Conservation (phyloP, 805 yeast genomes). For the Schizosaccharomyces lindneri region DNA sequence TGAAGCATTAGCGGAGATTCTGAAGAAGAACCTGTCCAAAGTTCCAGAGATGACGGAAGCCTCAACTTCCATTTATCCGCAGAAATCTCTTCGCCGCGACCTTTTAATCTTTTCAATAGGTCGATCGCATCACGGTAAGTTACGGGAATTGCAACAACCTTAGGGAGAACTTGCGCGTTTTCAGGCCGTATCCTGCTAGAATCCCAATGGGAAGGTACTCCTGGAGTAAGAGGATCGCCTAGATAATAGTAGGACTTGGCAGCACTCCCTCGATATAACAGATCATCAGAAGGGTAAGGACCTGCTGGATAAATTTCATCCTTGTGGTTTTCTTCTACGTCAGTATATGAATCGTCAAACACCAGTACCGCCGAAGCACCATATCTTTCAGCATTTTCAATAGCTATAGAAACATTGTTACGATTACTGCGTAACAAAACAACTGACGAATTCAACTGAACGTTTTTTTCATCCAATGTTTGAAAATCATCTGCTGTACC, state of each 20-base stretch:
- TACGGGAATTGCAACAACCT: neutral
- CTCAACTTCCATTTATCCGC: constrained; percentile 58
- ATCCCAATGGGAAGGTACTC: neutral
- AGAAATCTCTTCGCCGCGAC: constrained; percentile 37
- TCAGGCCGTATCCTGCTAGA: neutral
- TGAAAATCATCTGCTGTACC: constrained; percentile 40
- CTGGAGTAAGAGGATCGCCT: neutral
- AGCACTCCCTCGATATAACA: neutral
- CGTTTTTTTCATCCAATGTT: constrained; percentile 20
- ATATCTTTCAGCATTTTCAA: constrained; percentile 46
- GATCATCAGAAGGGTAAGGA: constrained; percentile 43
- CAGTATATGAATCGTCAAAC: constrained; percentile 47
- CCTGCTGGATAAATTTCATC: constrained; percentile 26
- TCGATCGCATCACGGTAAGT: neutral
- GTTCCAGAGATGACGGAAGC: constrained; percentile 22
- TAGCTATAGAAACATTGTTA: constrained; percentile 49
- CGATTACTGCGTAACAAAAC: constrained; percentile 44
- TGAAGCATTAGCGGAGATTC: neutral
- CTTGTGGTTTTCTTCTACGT: constrained; percentile 6
- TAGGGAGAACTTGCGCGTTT: neutral
- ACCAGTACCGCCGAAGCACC: constrained; percentile 46
- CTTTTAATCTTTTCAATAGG: neutral
- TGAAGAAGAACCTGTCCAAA: neutral
- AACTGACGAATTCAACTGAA: constrained; percentile 30
- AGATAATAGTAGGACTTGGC: neutral